phyloP scores from a whole-genome alignment of 2,329 filamentous ascomycete genomes.

The Aspergillus niger region DNA sequence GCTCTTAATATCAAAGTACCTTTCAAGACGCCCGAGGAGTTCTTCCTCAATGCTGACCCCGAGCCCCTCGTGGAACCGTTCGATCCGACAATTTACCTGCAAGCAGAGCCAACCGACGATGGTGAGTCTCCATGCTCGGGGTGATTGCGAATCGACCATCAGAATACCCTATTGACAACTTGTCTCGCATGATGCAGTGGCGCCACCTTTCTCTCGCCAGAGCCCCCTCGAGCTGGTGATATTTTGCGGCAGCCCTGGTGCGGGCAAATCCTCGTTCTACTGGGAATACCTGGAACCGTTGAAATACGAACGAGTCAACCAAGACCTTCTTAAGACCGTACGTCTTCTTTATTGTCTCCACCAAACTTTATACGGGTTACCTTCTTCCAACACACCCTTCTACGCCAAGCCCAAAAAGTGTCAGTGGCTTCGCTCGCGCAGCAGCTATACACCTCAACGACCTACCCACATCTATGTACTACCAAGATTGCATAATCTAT shows the following conservation, averaged over 20 bases:
- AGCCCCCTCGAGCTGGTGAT: conserved; percentile 74
- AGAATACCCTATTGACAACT: not conserved
- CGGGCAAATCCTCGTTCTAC: conserved; percentile 91
- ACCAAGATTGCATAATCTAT: not conserved
- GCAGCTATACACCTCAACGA: too few relatives aligned
- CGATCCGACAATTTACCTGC: conserved; percentile 64
- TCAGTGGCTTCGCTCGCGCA: not conserved
- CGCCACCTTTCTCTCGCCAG: conserved; percentile 56
- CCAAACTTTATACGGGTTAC: not conserved
- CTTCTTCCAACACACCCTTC: not conserved
- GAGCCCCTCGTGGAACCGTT: conserved; percentile 70
- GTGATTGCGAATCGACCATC: not conserved
- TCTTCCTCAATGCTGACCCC: conserved; percentile 71
- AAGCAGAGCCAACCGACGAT: conserved; percentile 30
- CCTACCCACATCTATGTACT: not conserved
- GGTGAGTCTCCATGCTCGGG: conserved; percentile 28
- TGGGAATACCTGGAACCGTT: conserved; percentile 74
- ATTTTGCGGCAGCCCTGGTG: conserved; percentile 84
- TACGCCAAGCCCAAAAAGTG: not conserved
- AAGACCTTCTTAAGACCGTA: conserved; percentile 79
- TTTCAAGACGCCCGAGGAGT: conserved; percentile 89
- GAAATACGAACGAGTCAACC: conserved; percentile 83
- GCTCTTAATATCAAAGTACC: conserved; percentile 78
- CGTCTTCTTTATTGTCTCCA: conserved; percentile 2
- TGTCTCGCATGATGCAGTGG: conserved; percentile 17